These are phyloP conservation scores for Phragmites australis DNA, from an alignment of 176 grass and related monocot genomes.

Conservation along the genomic window DNA sequence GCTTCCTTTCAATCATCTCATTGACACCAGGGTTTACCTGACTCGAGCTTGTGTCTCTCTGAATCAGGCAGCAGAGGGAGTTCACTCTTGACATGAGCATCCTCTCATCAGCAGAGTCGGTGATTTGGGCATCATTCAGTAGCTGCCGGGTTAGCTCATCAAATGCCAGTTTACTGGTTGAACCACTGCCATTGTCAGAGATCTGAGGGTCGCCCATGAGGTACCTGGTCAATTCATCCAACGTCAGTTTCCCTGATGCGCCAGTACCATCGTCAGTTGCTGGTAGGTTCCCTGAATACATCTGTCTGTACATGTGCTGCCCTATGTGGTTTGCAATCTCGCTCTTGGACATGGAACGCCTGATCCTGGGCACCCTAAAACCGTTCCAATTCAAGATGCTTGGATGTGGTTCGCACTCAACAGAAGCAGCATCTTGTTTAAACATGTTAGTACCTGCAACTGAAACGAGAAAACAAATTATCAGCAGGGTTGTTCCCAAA, in stretches of 20 bases:
- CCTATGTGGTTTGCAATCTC: slow-evolving; percentile 64
- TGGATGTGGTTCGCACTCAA: slow-evolving; percentile 16
- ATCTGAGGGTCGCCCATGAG: slow-evolving; percentile 56
- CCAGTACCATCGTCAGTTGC: slow-evolving; percentile 18
- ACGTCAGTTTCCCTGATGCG: slow-evolving; percentile 31
- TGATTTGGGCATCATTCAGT: slow-evolving; percentile 56
- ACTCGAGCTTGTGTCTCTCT: slow-evolving; percentile 40
- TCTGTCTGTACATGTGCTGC: slow-evolving; percentile 55
- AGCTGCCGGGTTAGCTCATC: slow-evolving; percentile 64
- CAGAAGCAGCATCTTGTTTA: slow-evolving; percentile 35
- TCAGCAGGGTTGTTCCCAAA: not conserved
- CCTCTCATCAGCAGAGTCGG: slow-evolving; percentile 50
- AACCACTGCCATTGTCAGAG: not conserved
- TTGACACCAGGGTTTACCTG: not conserved
- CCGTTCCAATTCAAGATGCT: slow-evolving; percentile 24
- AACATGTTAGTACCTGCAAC: slow-evolving; percentile 21
- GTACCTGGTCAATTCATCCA: slow-evolving; percentile 57
- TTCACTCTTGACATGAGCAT: slow-evolving; percentile 81
- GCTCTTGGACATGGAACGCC: slow-evolving; percentile 58
- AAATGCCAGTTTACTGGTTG: slow-evolving; percentile 43
- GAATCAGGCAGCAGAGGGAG: slow-evolving; percentile 72
- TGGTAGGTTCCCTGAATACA: slow-evolving; percentile 48
- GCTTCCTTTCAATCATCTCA: slow-evolving; percentile 32
- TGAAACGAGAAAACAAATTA: slow-evolving; percentile 34
- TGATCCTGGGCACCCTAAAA: slow-evolving; percentile 51